These are phyloP conservation scores for Hygrocybe punicea DNA, from an alignment of 768 basidiomycete species.

Conservation along the genomic window DNA sequence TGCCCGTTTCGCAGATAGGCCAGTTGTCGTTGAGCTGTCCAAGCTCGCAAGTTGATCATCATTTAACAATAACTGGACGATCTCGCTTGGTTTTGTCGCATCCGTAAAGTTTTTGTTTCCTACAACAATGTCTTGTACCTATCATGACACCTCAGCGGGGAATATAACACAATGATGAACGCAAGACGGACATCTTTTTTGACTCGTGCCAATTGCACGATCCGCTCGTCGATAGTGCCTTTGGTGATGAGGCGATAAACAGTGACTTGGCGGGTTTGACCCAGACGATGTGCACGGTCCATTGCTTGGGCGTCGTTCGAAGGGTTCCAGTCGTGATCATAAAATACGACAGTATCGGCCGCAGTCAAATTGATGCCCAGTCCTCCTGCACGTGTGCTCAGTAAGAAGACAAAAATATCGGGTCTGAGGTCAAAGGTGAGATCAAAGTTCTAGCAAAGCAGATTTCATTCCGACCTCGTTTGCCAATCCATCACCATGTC, in stretches of 20 bases:
- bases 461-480: conserved; percentile 57
- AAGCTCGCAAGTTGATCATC: conserved; percentile 87
- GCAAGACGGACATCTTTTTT: conserved; percentile 81
- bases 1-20: conserved; percentile 32
- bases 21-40: conserved; percentile 43
- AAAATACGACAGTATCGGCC: conserved; percentile 93
- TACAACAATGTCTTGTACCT: conserved; percentile 99
- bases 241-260: conserved; percentile 92
- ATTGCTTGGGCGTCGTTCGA: conserved; percentile 98
- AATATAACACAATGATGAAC: not conserved
- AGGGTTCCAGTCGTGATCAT: conserved; percentile 95
- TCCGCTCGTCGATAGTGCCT: conserved; percentile 95
- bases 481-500: conserved; percentile 99
- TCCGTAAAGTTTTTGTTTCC: conserved; percentile 95
- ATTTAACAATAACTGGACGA: conserved; percentile 89
- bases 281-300: conserved; percentile 96
- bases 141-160: conserved; percentile 5
- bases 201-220: conserved; percentile 90
- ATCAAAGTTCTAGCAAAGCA: conserved; percentile 3
- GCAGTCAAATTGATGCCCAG: conserved; percentile 95
- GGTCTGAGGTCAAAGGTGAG: conserved; percentile 44
- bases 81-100: conserved; percentile 91
- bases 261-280: conserved; percentile 95
- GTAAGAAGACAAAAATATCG: conserved; percentile 84
- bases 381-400: conserved; percentile 94